Percentiles rank a stretch among this genome's conserved stretches.
Conservation (phyloP, 2,329 filamentous ascomycete species). For the Cadophora gregata region DNA sequence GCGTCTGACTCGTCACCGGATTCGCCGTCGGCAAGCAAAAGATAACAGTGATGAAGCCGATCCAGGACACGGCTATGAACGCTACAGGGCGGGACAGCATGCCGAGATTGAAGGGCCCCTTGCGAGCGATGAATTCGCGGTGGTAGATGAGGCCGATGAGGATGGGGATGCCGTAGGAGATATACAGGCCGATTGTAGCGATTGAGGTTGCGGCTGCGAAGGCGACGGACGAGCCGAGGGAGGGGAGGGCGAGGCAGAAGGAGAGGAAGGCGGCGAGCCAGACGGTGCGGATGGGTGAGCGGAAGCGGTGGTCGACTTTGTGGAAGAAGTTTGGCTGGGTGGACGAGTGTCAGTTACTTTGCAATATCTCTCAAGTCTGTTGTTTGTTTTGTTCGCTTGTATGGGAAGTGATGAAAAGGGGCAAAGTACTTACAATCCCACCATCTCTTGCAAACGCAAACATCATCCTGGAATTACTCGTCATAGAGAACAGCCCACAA, state of each 20-base stretch:
- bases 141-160: constrained; percentile 60
- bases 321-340: constrained; percentile 56
- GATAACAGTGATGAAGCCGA: constrained; percentile 59
- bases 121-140: constrained; percentile 53
- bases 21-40: constrained; percentile 63
- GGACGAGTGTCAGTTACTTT: constrained; percentile 11
- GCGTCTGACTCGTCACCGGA: constrained; percentile 59
- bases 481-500: constrained; percentile 63
- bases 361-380: neutral
- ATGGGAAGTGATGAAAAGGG: neutral
- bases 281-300: constrained; percentile 57
- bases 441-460: constrained; percentile 62
- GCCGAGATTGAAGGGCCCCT: constrained; percentile 61
- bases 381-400: neutral
- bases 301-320: constrained; percentile 56
- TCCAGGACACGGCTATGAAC: constrained; percentile 56
- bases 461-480: constrained; percentile 64
- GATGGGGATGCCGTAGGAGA: constrained; percentile 63
- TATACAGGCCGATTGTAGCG: constrained; percentile 62
- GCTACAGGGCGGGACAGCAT: constrained; percentile 54
- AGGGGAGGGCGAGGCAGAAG: constrained; percentile 61
- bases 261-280: constrained; percentile 60
- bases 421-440: constrained; percentile 52
- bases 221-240: constrained; percentile 59
- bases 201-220: constrained; percentile 64